phyloP scores from a whole-genome alignment of 768 basidiomycete genomes.

The Hygrophorus russula region DNA sequence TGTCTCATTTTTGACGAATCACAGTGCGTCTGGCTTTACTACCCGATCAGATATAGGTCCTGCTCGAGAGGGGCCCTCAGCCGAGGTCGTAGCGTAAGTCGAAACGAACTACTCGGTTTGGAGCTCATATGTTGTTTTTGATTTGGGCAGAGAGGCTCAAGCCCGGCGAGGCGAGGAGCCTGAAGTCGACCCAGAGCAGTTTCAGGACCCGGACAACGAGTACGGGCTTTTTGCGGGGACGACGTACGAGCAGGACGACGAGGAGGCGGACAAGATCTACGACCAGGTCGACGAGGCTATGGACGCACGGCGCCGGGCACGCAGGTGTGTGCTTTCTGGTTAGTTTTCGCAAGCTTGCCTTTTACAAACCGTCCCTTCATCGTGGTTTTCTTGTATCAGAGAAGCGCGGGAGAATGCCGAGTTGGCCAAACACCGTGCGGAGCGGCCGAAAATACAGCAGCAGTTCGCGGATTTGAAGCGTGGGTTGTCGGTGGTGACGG shows the following conservation, averaged over 20 bases:
- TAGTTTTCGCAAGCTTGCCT: slow-evolving; percentile 17
- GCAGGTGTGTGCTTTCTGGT: slow-evolving; percentile 55
- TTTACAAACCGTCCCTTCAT: slow-evolving; percentile 16
- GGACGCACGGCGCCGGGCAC: slow-evolving; percentile 72
- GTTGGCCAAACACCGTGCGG: slow-evolving; percentile 66
- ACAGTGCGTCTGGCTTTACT: slow-evolving; percentile 91
- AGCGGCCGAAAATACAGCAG: slow-evolving; percentile 90
- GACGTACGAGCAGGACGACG: slow-evolving; percentile 94
- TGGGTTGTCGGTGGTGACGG: slow-evolving; percentile 74
- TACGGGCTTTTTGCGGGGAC: slow-evolving; percentile 92
- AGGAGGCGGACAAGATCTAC: slow-evolving; percentile 94
- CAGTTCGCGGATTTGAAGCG: slow-evolving; percentile 95
- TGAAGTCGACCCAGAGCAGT: slow-evolving; percentile 82
- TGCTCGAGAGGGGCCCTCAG: slow-evolving; percentile 88
- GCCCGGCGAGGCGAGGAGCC: slow-evolving; percentile 79
- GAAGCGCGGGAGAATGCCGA: slow-evolving; percentile 71
- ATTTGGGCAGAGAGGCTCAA: slow-evolving; percentile 63
- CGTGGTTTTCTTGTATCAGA: slow-evolving; percentile 27
- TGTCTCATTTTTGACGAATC: slow-evolving; percentile 9
- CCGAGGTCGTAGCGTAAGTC: slow-evolving; percentile 78
- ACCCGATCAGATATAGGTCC: slow-evolving; percentile 99
- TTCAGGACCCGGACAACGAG: slow-evolving; percentile 97
- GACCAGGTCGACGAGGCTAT: slow-evolving; percentile 85
- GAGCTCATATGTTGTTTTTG: slow-evolving; percentile 2
- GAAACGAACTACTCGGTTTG: not conserved